These are phyloP conservation scores for Trichophyton rubrum DNA, from an alignment of 2,329 filamentous ascomycete species.

Conservation along the genomic window DNA sequence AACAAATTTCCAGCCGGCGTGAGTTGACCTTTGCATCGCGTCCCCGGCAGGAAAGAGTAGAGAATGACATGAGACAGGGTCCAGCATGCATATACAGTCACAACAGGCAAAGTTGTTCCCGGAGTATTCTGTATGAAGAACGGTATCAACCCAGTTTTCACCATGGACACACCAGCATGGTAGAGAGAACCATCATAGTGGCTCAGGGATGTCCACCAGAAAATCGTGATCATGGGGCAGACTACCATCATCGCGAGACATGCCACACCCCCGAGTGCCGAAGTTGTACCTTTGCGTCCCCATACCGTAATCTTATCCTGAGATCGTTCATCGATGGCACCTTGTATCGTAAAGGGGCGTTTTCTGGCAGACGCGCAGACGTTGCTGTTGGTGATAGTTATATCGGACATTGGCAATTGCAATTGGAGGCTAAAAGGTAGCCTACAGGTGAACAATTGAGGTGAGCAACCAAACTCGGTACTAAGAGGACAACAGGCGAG, in stretches of 20 bases:
- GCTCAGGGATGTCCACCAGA: neutral
- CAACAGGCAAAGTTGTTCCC: neutral
- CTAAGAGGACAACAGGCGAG: neutral
- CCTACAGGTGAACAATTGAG: neutral
- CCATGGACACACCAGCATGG: neutral
- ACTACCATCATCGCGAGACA: neutral
- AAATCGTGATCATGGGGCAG: neutral
- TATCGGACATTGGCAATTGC: neutral
- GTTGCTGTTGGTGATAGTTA: conserved; percentile 2
- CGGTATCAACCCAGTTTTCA: neutral
- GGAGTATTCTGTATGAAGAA: neutral
- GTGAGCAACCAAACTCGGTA: neutral
- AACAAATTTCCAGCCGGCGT: conserved; percentile 35
- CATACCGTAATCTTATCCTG: conserved; percentile 1
- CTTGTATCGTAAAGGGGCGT: neutral
- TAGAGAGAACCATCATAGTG: neutral
- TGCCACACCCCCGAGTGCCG: neutral
- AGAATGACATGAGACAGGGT: conserved; percentile 24
- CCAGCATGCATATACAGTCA: conserved; percentile 21
- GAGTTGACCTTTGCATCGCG: conserved; percentile 27
- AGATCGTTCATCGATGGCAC: neutral
- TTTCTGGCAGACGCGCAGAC: conserved; percentile 2
- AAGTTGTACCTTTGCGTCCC: conserved; percentile 1
- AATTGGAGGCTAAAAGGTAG: neutral
- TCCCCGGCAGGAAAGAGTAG: conserved; percentile 24